Base-by-base conservation (phyloP, 768 basidiomycete species). In the Steccherinum ochraceum region DNA sequence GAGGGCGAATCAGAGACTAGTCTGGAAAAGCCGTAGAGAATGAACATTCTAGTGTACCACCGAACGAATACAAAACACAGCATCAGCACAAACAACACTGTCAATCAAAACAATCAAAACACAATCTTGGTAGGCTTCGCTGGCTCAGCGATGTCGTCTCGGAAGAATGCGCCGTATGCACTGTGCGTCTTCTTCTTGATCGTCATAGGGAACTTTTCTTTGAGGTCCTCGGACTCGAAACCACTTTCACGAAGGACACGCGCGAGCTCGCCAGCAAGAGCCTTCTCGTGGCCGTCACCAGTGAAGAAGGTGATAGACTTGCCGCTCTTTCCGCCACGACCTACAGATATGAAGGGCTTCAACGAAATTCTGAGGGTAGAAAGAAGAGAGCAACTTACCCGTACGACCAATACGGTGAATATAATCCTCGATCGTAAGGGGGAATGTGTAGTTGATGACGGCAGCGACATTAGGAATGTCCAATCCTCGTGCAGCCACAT, bases 361-460 rank as follows among this genome's bases (percentile, higher is more conserved):
- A 20, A n/a, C n/a, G n/a, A n/a, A n/a, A n/a, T n/a, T n/a, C n/a
- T n/a, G n/a, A n/a, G n/a, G n/a, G n/a, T 11, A 21, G 0, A 11
- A 3, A 12, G 12, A 25, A 43, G 16, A 45, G 10, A n/a, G 25
- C 40, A 19, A 52, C 75, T 60, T 61, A 87, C 89, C 90, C 1
- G 92, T 93, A 53, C 91, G 78, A 43, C 91, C 91, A 53, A 93
- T 93, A 7, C 91, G 86, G 67, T 93, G 91, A 59, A 92, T 79
- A 61, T 87, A 94, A 70, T 91, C 86, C 70, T 96, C 95, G 45
- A 97, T 86, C 2, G 93, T 97, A 62, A 99, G 73, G 39, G 95
- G 95, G 72, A 94, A 97, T n/a, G 90, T 94, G 62, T 96, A 95
- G 70, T 97, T 96, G 65, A 98, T 81, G 44, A 99, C 96, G 21